phyloP scores from a whole-genome alignment of 208 protist species.

The Angomonas ambiguus region DNA sequence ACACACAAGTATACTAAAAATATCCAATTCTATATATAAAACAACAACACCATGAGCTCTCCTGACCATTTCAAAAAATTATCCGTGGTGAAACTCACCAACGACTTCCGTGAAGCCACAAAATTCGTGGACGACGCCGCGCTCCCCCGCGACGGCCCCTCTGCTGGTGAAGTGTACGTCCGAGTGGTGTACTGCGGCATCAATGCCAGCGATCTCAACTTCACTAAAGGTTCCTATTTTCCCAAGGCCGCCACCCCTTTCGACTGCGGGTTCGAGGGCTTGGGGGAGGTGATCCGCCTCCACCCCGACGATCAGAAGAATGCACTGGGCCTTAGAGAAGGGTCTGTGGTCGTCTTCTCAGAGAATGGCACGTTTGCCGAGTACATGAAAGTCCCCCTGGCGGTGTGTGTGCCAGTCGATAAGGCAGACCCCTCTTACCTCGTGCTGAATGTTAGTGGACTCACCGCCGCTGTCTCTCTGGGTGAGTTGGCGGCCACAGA shows the following conservation, averaged over 20 bases:
- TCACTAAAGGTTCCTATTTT: slow-evolving; percentile 51
- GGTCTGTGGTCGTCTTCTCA: neutral
- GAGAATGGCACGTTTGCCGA: slow-evolving; percentile 9
- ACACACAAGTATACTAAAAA: slow-evolving; percentile 8
- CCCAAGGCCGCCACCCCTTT: slow-evolving; percentile 35
- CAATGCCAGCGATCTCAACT: slow-evolving; percentile 79
- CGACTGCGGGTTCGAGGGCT: slow-evolving; percentile 75
- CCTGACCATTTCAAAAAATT: slow-evolving; percentile 21
- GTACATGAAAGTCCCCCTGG: slow-evolving; percentile 13
- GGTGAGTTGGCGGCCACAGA: slow-evolving; percentile 31
- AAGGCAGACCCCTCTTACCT: slow-evolving; percentile 29
- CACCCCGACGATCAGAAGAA: slow-evolving; percentile 26
- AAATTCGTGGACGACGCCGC: slow-evolving; percentile 11
- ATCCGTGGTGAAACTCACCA: slow-evolving; percentile 17
- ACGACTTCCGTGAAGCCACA: slow-evolving; percentile 31
- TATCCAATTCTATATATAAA: slow-evolving; percentile 8
- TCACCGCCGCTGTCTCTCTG: slow-evolving; percentile 70
- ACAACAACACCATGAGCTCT: neutral
- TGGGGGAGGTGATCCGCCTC: slow-evolving; percentile 49
- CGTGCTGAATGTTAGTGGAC: slow-evolving; percentile 43
- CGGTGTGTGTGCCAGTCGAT: slow-evolving; percentile 18
- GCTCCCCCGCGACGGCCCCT: neutral
- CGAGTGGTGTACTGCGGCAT: slow-evolving; percentile 50
- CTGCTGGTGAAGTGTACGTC: slow-evolving; percentile 28
- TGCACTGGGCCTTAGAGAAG: slow-evolving; percentile 10